Evolutionary conservation across 441 rosid species (phyloP).

Genomic region (Biscutella laevigata): DNA sequence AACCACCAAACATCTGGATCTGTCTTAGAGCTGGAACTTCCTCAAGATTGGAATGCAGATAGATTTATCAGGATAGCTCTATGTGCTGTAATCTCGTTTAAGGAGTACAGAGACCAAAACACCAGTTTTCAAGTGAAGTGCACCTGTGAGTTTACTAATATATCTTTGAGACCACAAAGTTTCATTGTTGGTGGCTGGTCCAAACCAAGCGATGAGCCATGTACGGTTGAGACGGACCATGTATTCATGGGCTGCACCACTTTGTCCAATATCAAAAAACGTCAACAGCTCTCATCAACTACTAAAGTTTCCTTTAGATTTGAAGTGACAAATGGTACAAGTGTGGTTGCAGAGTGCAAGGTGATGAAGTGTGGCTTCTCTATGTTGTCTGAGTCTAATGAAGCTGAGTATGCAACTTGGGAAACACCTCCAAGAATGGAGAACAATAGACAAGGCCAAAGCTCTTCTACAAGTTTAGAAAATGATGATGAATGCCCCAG

Average conservation of each 20-base stretch:
- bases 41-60: neutral
- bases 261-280: neutral
- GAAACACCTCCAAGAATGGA: neutral
- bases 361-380: constrained; percentile 14
- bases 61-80: neutral
- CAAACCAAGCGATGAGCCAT: neutral
- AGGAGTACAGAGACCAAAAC: neutral
- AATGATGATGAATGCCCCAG: no score
- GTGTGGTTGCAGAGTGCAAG: neutral
- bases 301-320: neutral
- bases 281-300: neutral
- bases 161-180: neutral
- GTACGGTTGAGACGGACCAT: neutral
- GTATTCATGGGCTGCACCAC: constrained; percentile 3
- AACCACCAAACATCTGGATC: neutral
- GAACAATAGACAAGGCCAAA: neutral
- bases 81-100: constrained; percentile 1
- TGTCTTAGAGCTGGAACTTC: neutral
- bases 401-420: neutral
- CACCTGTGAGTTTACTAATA: neutral
- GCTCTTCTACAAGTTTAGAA: no score
- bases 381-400: constrained; percentile 2
- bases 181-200: neutral
- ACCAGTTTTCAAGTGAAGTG: constrained; percentile 1
- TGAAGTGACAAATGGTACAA: constrained; percentile 15